A percentile compares a stretch with the other conserved stretches of the same genome.
Evolutionary conservation across 192 early-diverging fungal species (phyloP).

Genomic region (Diversispora epigaea): DNA sequence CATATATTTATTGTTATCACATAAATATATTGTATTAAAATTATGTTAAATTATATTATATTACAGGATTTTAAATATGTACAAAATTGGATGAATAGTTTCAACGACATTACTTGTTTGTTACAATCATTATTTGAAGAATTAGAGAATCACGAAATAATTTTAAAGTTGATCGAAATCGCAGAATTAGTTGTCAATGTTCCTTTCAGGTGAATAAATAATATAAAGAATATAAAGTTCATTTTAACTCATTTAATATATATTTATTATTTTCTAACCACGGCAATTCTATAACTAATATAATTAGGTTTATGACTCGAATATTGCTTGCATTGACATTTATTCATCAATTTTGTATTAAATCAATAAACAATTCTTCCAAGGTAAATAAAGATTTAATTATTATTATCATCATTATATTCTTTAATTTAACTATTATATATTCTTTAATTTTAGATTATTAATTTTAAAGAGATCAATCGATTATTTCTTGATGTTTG

Average conservation of each 20-base stretch:
- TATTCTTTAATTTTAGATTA: background rate
- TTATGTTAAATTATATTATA: too few relatives aligned
- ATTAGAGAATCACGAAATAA: background rate
- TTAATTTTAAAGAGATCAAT: slow-evolving; percentile 12
- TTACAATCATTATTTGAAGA: background rate
- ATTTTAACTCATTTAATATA: background rate
- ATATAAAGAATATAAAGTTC: too few relatives aligned
- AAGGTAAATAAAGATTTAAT: background rate
- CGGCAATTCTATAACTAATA: background rate
- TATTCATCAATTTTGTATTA: background rate
- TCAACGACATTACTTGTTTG: too few relatives aligned
- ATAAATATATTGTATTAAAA: too few relatives aligned
- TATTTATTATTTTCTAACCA: background rate
- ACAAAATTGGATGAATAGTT: too few relatives aligned
- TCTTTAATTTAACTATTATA: background rate
- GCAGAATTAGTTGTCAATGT: slow-evolving; percentile 4
- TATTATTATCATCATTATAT: background rate
- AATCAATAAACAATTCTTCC: background rate
- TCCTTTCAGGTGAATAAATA: slow-evolving; percentile 1
- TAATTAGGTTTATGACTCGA: slow-evolving; percentile 5
- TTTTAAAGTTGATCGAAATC: slow-evolving; percentile 1
- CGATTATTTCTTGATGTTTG: slow-evolving; percentile 14
- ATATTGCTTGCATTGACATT: background rate
- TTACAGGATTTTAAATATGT: too few relatives aligned
- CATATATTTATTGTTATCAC: too few relatives aligned